Percentiles rank a stretch among this genome's conserved stretches.
Conservation (phyloP, 305 asterid species). For the Fraxinus dipetala region DNA sequence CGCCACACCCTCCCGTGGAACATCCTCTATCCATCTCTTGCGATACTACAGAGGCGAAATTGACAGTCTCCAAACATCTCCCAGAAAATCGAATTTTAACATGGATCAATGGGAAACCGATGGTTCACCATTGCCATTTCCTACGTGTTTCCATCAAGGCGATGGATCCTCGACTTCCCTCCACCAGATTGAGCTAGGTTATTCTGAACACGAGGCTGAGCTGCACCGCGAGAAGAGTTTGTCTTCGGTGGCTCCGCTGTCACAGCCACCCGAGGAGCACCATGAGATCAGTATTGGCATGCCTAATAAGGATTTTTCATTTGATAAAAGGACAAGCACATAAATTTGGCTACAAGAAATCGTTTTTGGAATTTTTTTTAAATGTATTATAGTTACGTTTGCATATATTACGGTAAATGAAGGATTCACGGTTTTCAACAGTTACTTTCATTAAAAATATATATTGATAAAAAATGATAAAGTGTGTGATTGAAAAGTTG, state of each 20-base stretch:
- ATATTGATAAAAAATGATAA: too few relatives aligned
- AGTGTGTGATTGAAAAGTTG: too few relatives aligned
- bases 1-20: slow-evolving; percentile 51
- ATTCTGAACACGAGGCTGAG: slow-evolving; percentile 23
- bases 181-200: slow-evolving; percentile 41
- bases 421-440: background rate
- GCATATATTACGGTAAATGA: background rate
- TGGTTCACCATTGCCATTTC: slow-evolving; percentile 36
- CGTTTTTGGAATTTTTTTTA: too few relatives aligned
- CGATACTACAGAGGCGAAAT: slow-evolving; percentile 42
- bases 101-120: slow-evolving; percentile 47
- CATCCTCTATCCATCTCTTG: slow-evolving; percentile 76
- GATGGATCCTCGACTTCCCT: slow-evolving; percentile 20
- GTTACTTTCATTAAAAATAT: too few relatives aligned
- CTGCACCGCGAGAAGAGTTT: slow-evolving; percentile 21
- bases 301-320: slow-evolving; percentile 48
- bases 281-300: slow-evolving; percentile 35
- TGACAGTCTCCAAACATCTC: slow-evolving; percentile 46
- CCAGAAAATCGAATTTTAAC: slow-evolving; percentile 29
- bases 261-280: slow-evolving; percentile 20
- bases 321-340: slow-evolving; percentile 29
- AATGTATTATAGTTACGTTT: background rate
- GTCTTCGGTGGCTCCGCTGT: slow-evolving; percentile 41
- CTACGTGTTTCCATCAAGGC: slow-evolving; percentile 33
- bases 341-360: background rate